Evolutionary conservation across 2,329 filamentous ascomycete genomes (phyloP).

Genomic region (Stachybotrys chlorohalonatus): DNA sequence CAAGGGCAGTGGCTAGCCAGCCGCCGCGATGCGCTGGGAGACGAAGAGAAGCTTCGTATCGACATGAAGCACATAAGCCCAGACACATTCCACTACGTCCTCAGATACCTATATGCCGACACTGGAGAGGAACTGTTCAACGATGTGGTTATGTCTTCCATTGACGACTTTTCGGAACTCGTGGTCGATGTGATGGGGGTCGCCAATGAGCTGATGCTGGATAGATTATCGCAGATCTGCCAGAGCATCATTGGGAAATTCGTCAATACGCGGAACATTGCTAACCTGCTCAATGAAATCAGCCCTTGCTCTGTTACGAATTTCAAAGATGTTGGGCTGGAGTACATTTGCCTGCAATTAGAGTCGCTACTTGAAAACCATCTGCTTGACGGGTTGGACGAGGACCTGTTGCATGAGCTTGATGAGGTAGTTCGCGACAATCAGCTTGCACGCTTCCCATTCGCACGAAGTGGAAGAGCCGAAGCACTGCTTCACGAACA

Average conservation of each 20-base stretch:
- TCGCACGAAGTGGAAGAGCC: slow-evolving; percentile 66
- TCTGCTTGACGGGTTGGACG: slow-evolving; percentile 75
- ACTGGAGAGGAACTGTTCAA: slow-evolving; percentile 74
- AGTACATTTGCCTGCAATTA: slow-evolving; percentile 86
- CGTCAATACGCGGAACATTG: slow-evolving; percentile 79
- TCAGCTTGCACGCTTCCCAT: slow-evolving; percentile 68
- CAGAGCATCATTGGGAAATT: slow-evolving; percentile 77
- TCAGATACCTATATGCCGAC: slow-evolving; percentile 79
- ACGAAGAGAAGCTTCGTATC: slow-evolving; percentile 48
- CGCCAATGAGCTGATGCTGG: slow-evolving; percentile 92
- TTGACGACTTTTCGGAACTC: slow-evolving; percentile 83
- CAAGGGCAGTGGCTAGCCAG: slow-evolving; percentile 74
- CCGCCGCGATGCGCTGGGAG: slow-evolving; percentile 40
- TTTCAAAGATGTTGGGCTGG: slow-evolving; percentile 81
- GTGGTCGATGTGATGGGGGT: slow-evolving; percentile 83
- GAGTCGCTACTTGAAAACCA: slow-evolving; percentile 90
- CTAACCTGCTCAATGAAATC: slow-evolving; percentile 75
- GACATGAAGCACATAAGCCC: slow-evolving; percentile 75
- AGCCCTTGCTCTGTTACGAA: slow-evolving; percentile 72
- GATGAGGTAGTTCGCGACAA: slow-evolving; percentile 74
- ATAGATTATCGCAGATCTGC: slow-evolving; percentile 81
- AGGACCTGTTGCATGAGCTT: slow-evolving; percentile 71
- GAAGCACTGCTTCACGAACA: slow-evolving; percentile 57
- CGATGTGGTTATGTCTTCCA: slow-evolving; percentile 55
- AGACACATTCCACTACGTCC: slow-evolving; percentile 66